Conservation (phyloP, 2,329 filamentous ascomycete genomes). For the Neonectria magnoliae region DNA sequence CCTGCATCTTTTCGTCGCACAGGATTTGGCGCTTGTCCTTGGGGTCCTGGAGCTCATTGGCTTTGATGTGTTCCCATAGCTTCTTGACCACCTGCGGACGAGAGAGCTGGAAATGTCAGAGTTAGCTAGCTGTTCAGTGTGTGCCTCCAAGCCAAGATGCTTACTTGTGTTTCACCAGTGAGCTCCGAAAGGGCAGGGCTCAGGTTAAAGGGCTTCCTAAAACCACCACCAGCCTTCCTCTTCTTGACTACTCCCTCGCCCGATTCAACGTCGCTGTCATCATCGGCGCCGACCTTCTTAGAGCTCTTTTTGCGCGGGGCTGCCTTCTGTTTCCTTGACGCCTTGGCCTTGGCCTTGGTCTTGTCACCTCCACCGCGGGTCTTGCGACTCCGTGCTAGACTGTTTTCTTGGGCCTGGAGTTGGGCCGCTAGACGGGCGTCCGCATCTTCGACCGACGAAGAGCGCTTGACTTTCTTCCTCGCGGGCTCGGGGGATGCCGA, state of each 20-base stretch:
- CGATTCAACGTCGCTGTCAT: conserved; percentile 80
- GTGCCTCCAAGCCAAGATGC: not conserved
- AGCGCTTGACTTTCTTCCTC: conserved; percentile 75
- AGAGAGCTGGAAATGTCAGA: conserved; percentile 71
- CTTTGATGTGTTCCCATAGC: conserved; percentile 95
- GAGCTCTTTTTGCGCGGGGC: conserved; percentile 75
- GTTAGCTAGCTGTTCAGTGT: conserved; percentile 15
- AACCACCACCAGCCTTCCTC: conserved; percentile 89
- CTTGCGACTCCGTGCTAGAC: conserved; percentile 70
- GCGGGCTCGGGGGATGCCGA: conserved; percentile 58
- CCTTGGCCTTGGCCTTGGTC: conserved; percentile 55
- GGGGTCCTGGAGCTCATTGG: conserved; percentile 87
- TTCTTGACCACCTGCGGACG: conserved; percentile 96
- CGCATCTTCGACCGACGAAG: conserved; percentile 71
- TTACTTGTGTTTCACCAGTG: conserved; percentile 73
- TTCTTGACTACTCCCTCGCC: conserved; percentile 69
- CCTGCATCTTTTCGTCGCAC: conserved; percentile 91
- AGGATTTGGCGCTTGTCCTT: conserved; percentile 90
- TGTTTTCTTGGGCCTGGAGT: conserved; percentile 93
- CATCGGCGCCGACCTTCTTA: conserved; percentile 79
- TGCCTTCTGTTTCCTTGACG: conserved; percentile 72
- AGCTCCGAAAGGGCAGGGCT: conserved; percentile 76
- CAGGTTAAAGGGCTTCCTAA: conserved; percentile 86
- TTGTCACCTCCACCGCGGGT: conserved; percentile 79
- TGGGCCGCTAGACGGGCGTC: conserved; percentile 89